Percentiles rank a stretch among this genome's conserved stretches.
These are phyloP conservation scores for Xylaria bambusicola DNA, from an alignment of 495 filamentous ascomycete genomes.

Conservation along the genomic window DNA sequence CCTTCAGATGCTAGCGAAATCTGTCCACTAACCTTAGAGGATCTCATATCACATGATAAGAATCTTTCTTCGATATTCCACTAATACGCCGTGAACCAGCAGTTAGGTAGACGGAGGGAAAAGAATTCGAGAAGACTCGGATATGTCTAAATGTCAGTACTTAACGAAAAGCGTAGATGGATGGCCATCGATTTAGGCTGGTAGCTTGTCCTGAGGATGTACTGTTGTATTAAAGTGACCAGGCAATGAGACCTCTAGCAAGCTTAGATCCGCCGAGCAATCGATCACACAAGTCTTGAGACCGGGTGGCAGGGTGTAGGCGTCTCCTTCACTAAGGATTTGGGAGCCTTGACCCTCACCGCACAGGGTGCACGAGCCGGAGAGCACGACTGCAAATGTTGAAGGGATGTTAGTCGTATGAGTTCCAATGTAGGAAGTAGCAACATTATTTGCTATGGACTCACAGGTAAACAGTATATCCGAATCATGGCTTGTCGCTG, in stretches of 20 bases:
- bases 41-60: no score
- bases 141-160: not conserved
- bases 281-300: conserved; percentile 4
- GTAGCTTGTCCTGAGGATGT: not conserved
- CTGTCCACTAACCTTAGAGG: no score
- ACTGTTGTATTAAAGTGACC: conserved; percentile 5
- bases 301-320: conserved; percentile 9
- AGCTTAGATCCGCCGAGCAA: conserved; percentile 6
- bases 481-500: conserved; percentile 15
- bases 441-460: not conserved
- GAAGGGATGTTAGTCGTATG: not conserved
- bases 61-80: no score
- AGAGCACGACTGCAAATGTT: conserved; percentile 1
- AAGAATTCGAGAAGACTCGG: no score
- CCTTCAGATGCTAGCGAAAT: no score
- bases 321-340: conserved; percentile 10
- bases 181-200: not conserved
- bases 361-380: conserved; percentile 6
- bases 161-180: not conserved
- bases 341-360: conserved; percentile 9
- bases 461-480: conserved; percentile 17
- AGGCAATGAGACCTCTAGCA: conserved; percentile 12
- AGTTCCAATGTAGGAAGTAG: not conserved
- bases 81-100: no score
- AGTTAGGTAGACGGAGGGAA: no score